Conservation (phyloP, 345 rosid genomes). For the Litchi chinensis region DNA sequence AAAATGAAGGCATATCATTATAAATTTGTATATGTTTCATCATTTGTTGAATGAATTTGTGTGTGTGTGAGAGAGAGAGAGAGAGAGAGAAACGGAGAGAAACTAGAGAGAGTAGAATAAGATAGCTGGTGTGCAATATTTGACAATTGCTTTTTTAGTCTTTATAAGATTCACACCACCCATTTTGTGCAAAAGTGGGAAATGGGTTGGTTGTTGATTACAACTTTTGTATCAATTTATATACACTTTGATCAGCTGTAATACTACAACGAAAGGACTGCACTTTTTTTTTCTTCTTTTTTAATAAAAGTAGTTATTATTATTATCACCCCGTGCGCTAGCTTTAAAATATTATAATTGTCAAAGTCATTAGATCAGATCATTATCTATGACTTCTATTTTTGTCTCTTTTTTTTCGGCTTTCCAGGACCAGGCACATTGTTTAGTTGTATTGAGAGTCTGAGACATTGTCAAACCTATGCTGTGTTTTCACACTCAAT, state of each 20-base stretch:
- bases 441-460: too few species aligned
- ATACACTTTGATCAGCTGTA: slow-evolving; percentile 11
- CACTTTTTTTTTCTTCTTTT: background rate
- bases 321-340: slow-evolving; percentile 12
- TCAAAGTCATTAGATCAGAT: background rate
- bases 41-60: slow-evolving; percentile 37
- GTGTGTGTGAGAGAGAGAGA: too few species aligned
- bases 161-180: slow-evolving; percentile 13
- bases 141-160: background rate
- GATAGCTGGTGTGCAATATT: slow-evolving; percentile 21
- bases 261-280: slow-evolving; percentile 5
- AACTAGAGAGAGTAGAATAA: slow-evolving; percentile 21
- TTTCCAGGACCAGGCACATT: too few species aligned
- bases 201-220: slow-evolving; percentile 10
- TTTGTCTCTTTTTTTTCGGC: background rate
- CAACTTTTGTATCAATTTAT: slow-evolving; percentile 21
- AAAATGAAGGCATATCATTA: slow-evolving; percentile 12
- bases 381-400: background rate
- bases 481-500: too few species aligned
- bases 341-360: slow-evolving; percentile 14
- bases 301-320: slow-evolving; percentile 3
- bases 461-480: too few species aligned
- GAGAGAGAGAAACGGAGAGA: background rate
- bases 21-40: slow-evolving; percentile 27
- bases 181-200: slow-evolving; percentile 30